Evolutionary conservation across 1,139 yeast genomes (phyloP).

Genomic region (Candida labiduridarum): DNA sequence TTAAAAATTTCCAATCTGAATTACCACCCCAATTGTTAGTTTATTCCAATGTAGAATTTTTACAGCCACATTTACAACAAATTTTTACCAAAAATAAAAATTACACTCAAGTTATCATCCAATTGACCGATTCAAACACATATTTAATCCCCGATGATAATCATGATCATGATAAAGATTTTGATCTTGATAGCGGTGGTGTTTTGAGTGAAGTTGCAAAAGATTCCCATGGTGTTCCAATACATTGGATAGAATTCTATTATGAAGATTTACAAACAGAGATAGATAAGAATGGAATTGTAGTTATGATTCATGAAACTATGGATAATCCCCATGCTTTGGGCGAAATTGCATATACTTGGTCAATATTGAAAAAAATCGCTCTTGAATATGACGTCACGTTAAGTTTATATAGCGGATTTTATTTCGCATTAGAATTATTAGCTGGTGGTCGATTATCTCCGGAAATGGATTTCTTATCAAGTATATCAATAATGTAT

Average conservation of each 20-base stretch:
- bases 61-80: constrained; percentile 3
- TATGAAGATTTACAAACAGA: constrained; percentile 3
- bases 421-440: constrained; percentile 7
- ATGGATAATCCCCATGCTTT: constrained; percentile 8
- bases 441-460: constrained; percentile 11
- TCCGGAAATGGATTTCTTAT: constrained; percentile 13
- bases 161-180: not conserved
- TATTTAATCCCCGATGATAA: constrained; percentile 6
- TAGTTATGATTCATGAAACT: constrained; percentile 11
- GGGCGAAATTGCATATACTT: constrained; percentile 14
- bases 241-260: constrained; percentile 15
- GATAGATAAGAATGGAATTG: constrained; percentile 10
- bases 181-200: no score
- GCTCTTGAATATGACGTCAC: constrained; percentile 9
- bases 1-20: not conserved
- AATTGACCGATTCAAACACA: constrained; percentile 8
- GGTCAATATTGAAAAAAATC: constrained; percentile 7
- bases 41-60: not conserved
- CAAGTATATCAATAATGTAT: constrained; percentile 10
- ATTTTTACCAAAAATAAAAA: not conserved
- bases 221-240: constrained; percentile 7
- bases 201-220: not conserved
- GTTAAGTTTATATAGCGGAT: constrained; percentile 10
- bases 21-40: not conserved
- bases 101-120: constrained; percentile 3